phyloP scores from a whole-genome alignment of 192 early-diverging fungal genomes.

The Umbelopsis vinacea region DNA sequence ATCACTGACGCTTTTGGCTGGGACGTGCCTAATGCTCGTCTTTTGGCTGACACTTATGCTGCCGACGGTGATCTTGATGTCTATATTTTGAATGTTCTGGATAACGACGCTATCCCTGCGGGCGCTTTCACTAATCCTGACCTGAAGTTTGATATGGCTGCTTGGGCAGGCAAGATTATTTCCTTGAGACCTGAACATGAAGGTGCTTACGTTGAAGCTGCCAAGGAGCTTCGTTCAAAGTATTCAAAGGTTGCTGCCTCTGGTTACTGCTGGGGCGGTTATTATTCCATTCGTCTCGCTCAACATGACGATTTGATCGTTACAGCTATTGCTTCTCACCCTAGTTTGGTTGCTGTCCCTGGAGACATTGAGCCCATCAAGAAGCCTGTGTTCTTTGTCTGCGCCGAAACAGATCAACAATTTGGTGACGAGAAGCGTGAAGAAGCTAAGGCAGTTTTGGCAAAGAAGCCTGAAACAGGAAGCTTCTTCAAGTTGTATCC shows the following conservation, averaged over 20 bases:
- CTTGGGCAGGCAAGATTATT: background rate
- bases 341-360: background rate
- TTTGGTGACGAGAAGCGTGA: slow-evolving; percentile 1
- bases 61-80: slow-evolving; percentile 16
- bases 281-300: slow-evolving; percentile 7
- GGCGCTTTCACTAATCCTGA: background rate
- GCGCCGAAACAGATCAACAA: background rate
- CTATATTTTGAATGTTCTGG: background rate
- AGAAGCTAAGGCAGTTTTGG: slow-evolving; percentile 3
- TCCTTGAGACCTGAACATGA: slow-evolving; percentile 4
- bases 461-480: background rate
- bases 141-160: background rate
- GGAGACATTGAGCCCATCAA: slow-evolving; percentile 6
- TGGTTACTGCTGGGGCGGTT: slow-evolving; percentile 21
- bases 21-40: background rate
- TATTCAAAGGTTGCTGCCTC: background rate
- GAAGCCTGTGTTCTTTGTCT: background rate
- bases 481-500: background rate
- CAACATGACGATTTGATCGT: background rate
- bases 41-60: slow-evolving; percentile 17
- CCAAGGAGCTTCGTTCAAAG: slow-evolving; percentile 7
- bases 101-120: background rate
- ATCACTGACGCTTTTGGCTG: background rate
- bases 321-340: background rate
- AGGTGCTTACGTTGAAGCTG: background rate